Evolutionary conservation across 2,329 filamentous ascomycete genomes (phyloP).

Genomic region (Rosellinia necatrix): DNA sequence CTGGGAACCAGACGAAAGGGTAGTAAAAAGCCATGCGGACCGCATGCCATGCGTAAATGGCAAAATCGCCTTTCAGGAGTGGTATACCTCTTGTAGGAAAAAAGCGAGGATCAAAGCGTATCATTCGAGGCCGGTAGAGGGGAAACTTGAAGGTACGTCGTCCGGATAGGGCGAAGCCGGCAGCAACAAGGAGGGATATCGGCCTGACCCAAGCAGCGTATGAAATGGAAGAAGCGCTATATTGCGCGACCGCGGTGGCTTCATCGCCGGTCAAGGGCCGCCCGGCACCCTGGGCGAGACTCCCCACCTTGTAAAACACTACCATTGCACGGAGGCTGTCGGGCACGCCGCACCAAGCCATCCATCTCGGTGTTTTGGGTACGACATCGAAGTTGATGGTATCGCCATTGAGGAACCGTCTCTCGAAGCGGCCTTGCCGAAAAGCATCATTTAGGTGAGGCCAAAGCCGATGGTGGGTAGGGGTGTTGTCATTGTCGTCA

Average conservation of each 20-base stretch:
- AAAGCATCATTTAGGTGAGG: constrained; percentile 24
- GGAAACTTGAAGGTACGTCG: constrained; percentile 47
- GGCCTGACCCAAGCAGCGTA: constrained; percentile 40
- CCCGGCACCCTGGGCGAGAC: constrained; percentile 1
- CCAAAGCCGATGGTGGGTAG: constrained; percentile 31
- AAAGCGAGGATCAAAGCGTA: constrained; percentile 37
- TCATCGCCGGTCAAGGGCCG: constrained; percentile 38
- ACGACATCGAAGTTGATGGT: constrained; percentile 39
- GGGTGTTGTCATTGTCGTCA: not conserved
- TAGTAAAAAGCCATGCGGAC: constrained; percentile 44
- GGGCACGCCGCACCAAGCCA: not conserved
- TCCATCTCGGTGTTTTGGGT: constrained; percentile 25
- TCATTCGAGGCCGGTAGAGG: constrained; percentile 44
- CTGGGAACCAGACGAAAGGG: constrained; percentile 32
- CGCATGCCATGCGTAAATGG: constrained; percentile 44
- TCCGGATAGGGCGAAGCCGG: constrained; percentile 35
- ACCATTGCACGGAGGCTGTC: constrained; percentile 3
- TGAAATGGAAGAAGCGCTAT: constrained; percentile 34
- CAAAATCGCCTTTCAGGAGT: constrained; percentile 35
- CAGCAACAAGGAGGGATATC: constrained; percentile 32
- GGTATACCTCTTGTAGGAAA: constrained; percentile 37
- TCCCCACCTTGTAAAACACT: constrained; percentile 18
- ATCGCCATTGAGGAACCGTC: constrained; percentile 33
- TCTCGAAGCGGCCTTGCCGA: constrained; percentile 30
- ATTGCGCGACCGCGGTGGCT: constrained; percentile 35